Evolutionary conservation across 1,284 basidiomycete genomes (phyloP), one percentile per base, ranked within the genome.

Genomic region (Moesziomyces antarcticus): DNA sequence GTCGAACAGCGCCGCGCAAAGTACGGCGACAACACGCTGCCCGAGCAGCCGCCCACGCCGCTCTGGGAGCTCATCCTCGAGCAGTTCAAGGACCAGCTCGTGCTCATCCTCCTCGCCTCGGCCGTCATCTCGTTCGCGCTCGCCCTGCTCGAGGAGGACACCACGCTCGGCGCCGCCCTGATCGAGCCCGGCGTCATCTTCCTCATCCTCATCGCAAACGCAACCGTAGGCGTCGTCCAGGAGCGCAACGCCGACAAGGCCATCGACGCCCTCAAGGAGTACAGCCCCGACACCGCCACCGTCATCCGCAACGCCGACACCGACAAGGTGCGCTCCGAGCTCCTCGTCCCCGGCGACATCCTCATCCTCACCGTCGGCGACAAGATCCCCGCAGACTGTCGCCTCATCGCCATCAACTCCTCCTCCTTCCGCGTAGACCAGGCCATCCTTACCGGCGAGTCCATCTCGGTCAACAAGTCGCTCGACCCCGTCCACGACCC

Each of bases 21-120:
- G 52, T 79, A 78, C 57, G 81, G 81, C 18, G 16, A 48, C 47
- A 82, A 82, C 50, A 71, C 73, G n/a, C 88, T 97, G 14, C 93
- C 94, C 16, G 94, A 97, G 80, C 91, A 95, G 16, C 90, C 92
- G 0, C 87, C 93, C 1, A 97, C 94, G 4, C 93, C 96, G 5
- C 85, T 99, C 45, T 94, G 93, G 92, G 89, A 93, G 80, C 90
- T 98, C 67, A 92, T 99, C 67, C 88, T 99, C 21, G 94, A 96
- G 77, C 96, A 99, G 86, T 99, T 99, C 88, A 92, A 84, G 57
- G 82, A 84, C 62, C 80, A 83, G 65, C 76, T 84, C 46, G 82
- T 84, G 25, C 68, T 83, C 46, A 83, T 84, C 55, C 72, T 84
- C 13, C 78, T 84, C 47, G 79, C 57, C 3, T 83, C 81, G 7